A percentile compares a stretch with the other conserved stretches of the same genome.
Evolutionary conservation across 2,329 filamentous ascomycete genomes (phyloP).

Genomic region (Aphanocladium album): DNA sequence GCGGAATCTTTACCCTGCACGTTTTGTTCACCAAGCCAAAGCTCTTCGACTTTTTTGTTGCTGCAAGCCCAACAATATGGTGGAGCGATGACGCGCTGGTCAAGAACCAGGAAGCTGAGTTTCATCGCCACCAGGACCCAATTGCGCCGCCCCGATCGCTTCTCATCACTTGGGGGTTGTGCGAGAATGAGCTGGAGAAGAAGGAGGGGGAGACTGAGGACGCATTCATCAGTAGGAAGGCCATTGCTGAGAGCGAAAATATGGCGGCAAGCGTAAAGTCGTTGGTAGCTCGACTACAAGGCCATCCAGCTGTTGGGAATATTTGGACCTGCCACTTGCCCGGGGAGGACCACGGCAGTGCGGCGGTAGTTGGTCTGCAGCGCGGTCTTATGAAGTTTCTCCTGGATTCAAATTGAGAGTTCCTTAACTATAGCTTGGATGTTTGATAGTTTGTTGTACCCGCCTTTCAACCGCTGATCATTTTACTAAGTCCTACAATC

Average conservation of each 20-base stretch:
- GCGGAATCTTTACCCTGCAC: slow-evolving; percentile 43
- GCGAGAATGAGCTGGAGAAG: slow-evolving; percentile 26
- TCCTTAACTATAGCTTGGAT: too few relatives aligned
- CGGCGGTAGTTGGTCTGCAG: slow-evolving; percentile 11
- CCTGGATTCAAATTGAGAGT: too few relatives aligned
- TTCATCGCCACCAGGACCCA: slow-evolving; percentile 17
- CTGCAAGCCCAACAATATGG: slow-evolving; percentile 42
- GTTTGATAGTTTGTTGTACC: too few relatives aligned
- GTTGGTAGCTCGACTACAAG: slow-evolving; percentile 18
- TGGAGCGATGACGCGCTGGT: slow-evolving; percentile 41
- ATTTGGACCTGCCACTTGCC: slow-evolving; percentile 22
- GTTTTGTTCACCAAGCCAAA: slow-evolving; percentile 35
- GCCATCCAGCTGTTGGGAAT: slow-evolving; percentile 16
- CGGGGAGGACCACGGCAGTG: slow-evolving; percentile 21
- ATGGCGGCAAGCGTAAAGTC: slow-evolving; percentile 12
- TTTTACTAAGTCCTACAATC: too few relatives aligned
- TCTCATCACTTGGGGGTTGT: slow-evolving; percentile 27
- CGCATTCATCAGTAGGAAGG: slow-evolving; percentile 24
- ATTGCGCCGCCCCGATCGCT: slow-evolving; percentile 25
- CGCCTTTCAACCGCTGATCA: too few relatives aligned
- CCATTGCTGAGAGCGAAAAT: slow-evolving; percentile 18
- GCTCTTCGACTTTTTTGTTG: slow-evolving; percentile 40
- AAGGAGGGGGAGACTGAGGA: slow-evolving; percentile 25
- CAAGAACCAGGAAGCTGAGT: slow-evolving; percentile 24
- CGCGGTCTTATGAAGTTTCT: slow-evolving; percentile 10